Base-by-base conservation (phyloP, 176 grass and related monocot species). In the Oropetium thomaeum region DNA sequence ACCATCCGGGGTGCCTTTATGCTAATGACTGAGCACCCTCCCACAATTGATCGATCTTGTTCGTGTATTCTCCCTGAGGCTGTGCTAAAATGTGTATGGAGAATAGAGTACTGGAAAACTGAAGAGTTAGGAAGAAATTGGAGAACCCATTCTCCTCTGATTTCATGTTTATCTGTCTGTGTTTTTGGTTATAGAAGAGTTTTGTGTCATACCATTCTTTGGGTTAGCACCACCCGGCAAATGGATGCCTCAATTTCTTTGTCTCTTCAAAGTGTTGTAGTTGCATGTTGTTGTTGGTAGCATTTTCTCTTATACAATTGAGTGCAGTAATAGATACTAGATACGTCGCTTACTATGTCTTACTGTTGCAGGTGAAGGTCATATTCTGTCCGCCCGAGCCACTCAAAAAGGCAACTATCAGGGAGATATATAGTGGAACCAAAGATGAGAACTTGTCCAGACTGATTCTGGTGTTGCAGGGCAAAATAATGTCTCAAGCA, bases 381-480 rank as follows among this genome's bases (percentile, higher is more conserved):
- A 44, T 94, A 22, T 94, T 98, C 71, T 92, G 83, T 31, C 78
- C 81, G 41, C 66, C 76, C 1, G 81, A 92, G 10, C 74, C 89
- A 73, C 71, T 98, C 73, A 98, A 89, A 75, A 76, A 89, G 27
- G 81, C 86, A 31, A 81, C 69, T 23, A 81, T 92, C 47, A 63
- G 79, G 26, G 82, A 86, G 44, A 84, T 92, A 66, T 82, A 86
- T 76, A 14, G 1, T 5, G 25, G 16, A 43, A 67, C 67, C 12
- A 73, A 70, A 77, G 81, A 77, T 1, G 87, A 98, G 43, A 62
- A 75, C 40, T 82, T 94, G 74, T 88, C 66, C 27, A 62, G 89
- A 44, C 67, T 95, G 49, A 82, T 98, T 65, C 49, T 95, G 48
- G 67, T 95, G 28, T 58, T 95, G 38, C 87, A 95, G 55, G 81